These are phyloP conservation scores for Teunomyces atbi DNA, from an alignment of 805 yeast species.

Conservation along the genomic window DNA sequence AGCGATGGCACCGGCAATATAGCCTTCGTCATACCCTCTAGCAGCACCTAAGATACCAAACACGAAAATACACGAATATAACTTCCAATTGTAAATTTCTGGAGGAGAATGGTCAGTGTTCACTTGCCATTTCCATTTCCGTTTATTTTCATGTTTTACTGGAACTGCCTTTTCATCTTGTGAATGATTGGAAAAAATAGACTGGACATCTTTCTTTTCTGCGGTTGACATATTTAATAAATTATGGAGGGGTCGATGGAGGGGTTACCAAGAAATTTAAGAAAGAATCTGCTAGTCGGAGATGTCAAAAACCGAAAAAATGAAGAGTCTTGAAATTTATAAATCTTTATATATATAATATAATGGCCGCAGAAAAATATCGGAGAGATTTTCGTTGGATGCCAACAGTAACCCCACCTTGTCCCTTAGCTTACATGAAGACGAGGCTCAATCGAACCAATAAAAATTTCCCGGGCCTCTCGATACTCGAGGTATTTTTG, in stretches of 20 bases:
- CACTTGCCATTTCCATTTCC: constrained; percentile 16
- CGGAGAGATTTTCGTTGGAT: neutral
- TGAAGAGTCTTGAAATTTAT: neutral
- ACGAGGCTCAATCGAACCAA: neutral
- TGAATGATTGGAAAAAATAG: constrained; percentile 2
- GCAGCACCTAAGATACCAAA: constrained; percentile 26
- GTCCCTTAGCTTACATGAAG: neutral
- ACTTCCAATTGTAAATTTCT: constrained; percentile 21
- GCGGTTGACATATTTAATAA: constrained; percentile 1
- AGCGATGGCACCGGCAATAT: constrained; percentile 20
- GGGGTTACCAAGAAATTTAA: constrained; percentile 3
- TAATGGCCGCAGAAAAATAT: neutral
- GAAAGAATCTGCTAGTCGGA: neutral
- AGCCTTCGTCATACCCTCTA: constrained; percentile 24
- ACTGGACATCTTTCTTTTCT: constrained; percentile 7
- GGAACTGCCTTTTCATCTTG: constrained; percentile 5
- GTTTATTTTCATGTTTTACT: neutral
- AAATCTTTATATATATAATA: neutral
- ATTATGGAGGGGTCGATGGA: neutral
- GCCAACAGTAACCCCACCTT: neutral
- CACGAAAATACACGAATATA: constrained; percentile 19
- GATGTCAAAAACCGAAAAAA: neutral
- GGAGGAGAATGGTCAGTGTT: constrained; percentile 19
- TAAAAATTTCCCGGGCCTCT: neutral
- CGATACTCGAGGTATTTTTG: neutral